These are phyloP conservation scores for Zizania palustris DNA, from an alignment of 202 grass and related monocot species.

Conservation along the genomic window DNA sequence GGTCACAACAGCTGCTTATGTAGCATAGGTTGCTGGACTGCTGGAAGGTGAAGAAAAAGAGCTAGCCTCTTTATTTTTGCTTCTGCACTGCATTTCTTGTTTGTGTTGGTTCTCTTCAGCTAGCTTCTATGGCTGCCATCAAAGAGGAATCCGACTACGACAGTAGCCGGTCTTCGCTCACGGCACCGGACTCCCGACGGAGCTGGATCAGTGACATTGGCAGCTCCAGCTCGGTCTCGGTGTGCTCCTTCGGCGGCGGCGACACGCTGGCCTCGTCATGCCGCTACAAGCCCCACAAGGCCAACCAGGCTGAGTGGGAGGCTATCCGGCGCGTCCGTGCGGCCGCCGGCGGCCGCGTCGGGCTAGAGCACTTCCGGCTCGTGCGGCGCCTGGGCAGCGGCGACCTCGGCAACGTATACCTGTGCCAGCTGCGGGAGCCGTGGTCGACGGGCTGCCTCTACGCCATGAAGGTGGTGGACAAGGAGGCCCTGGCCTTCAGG, in stretches of 20 bases:
- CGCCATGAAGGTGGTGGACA: constrained; percentile 93
- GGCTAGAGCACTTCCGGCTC: constrained; percentile 87
- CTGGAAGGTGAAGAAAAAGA: constrained; percentile 13
- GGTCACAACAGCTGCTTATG: constrained; percentile 36
- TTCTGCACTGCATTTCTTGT: constrained; percentile 16
- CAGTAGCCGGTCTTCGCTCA: constrained; percentile 80
- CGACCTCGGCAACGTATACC: constrained; percentile 88
- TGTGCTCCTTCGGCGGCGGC: constrained; percentile 46
- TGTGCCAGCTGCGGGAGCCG: constrained; percentile 70
- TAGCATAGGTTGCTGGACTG: constrained; percentile 38
- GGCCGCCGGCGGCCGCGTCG: constrained; percentile 37
- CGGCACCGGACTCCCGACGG: constrained; percentile 55
- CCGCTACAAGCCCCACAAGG: constrained; percentile 83
- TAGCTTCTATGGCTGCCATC: constrained; percentile 52
- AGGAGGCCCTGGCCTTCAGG: constrained; percentile 74
- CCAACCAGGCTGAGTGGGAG: constrained; percentile 85
- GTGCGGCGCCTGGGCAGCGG: constrained; percentile 78
- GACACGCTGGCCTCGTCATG: constrained; percentile 4
- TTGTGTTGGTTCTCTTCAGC: constrained; percentile 25
- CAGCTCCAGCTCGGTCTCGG: constrained; percentile 76
- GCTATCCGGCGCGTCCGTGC: constrained; percentile 63
- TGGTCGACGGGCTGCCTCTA: constrained; percentile 63
- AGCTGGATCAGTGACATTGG: constrained; percentile 88
- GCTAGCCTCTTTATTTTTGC: constrained; percentile 16
- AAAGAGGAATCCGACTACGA: constrained; percentile 84